Base-by-base conservation (phyloP, 495 filamentous ascomycete genomes). In the Lasiosphaeris hirsuta region DNA sequence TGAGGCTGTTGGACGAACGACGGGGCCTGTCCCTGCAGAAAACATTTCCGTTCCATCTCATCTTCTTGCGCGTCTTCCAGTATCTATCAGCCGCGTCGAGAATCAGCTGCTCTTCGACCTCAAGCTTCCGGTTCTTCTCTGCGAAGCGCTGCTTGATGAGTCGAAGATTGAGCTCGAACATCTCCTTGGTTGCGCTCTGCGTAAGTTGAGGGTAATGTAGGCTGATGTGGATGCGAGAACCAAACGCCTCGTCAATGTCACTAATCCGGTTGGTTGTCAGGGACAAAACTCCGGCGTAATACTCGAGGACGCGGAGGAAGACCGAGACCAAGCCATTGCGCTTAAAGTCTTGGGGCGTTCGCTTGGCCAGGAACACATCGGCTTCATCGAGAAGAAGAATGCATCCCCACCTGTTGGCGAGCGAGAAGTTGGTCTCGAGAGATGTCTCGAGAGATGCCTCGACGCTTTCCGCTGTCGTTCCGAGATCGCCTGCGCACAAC, bases 321-420 rank as follows among this genome's bases (percentile, higher is more conserved):
- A 75, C 72, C 33, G 62, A 63, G 0, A 85, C 81, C 0, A 83
- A 57, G 10, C 69, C 70, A 48, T 86, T 84, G 0, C 80, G 67
- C 0, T 71, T 18, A 0, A 83, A 56, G 43, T 84, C 75, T 13
- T 49, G 17, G 5, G 50, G 44, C 0, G 40, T 61, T 9, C 83
- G 64, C 37, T 72, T 44, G 13, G 75, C 67, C 0, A 86, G 69
- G 57, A 84, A 87, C 0, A 84, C 71, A 51, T 84, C 82, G 1
- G 76, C 80, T 63, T 85, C 81, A 54, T 84, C 82, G 0, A 85
- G 63, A 0, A 86, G 69, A 2, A 84, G 62, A 1, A 84, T 72
- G 33, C 67, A 75, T 2, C 65, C 66, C 78, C 79, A 81, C 48
- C 56, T 59, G 47, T 59, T 63, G 11, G 72, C 76, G 0, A 79